Base-by-base conservation (phyloP, 768 basidiomycete species). In the Agaricus bisporus region DNA sequence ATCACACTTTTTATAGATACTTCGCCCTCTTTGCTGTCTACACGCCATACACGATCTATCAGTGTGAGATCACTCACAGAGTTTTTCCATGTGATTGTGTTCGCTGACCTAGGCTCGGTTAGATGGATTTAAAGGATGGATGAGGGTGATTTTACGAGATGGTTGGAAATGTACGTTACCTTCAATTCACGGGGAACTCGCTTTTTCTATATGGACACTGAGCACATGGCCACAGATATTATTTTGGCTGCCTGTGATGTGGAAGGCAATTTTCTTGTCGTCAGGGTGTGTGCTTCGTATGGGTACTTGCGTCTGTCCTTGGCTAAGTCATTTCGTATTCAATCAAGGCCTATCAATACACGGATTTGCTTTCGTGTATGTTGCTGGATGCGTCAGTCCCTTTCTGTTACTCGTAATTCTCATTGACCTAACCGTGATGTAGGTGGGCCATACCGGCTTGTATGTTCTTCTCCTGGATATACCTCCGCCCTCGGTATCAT, bases 361-460 rank as follows among this genome's bases (percentile, higher is more conserved):
- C 91, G 32, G 89, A 88, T 59, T 70, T 94, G 3, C 72, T 94
- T 43, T 93, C 91, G 1, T 91, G 88, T 67, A 92, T 92, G 88
- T 79, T 94, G n/a, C 82, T 94, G 44, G 90, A 93, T 62, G 89
- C 91, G 81, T 89, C 64, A 56, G 82, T 70, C 22, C 35, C 17
- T 68, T 25, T 39, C n/a, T 17, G 22, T 38, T 14, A 29, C 15
- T 41, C 20, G 18, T 20, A 41, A 10, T 18, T 46, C 6, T 37
- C 26, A 20, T 61, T 28, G 1, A 25, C 39, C 32, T 59, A 55
- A 36, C 22, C 49, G 5, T 53, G 12, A 7, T 44, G 8, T 46
- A 88, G 86, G 49, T 92, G 90, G 91, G 91, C 91, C 1, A 94
- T 91, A 61, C 91, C 91, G 22, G 80, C 88, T 11, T 93, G 91